Conservation (phyloP, 2,329 filamentous ascomycete genomes). For the Aspergillus japonicus region DNA sequence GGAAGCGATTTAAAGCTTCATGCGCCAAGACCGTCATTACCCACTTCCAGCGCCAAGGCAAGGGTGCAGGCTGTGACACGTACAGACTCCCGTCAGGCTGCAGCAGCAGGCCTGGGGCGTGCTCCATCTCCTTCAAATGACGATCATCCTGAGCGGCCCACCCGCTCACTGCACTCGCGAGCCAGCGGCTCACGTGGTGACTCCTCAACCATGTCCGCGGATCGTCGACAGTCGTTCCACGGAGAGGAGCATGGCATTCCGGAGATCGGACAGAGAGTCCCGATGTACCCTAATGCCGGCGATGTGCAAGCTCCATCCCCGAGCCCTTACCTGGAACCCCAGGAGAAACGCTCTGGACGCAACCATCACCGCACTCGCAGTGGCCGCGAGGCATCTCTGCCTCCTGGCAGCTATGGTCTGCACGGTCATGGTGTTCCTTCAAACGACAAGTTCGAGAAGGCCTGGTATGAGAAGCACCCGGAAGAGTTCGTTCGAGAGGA, state of each 20-base stretch:
- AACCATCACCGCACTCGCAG: conserved; percentile 72
- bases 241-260: conserved; percentile 86
- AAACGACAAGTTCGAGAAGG: conserved; percentile 80
- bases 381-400: conserved; percentile 66
- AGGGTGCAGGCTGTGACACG: conserved; percentile 81
- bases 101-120: conserved; percentile 78
- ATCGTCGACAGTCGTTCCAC: conserved; percentile 57
- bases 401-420: conserved; percentile 88
- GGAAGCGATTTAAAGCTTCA: conserved; percentile 80
- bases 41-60: conserved; percentile 76
- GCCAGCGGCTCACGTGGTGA: conserved; percentile 57
- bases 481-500: conserved; percentile 74
- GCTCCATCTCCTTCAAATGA: conserved; percentile 47
- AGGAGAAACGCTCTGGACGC: conserved; percentile 48
- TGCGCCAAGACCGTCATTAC: conserved; percentile 83
- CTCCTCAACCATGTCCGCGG: conserved; percentile 47
- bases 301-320: conserved; percentile 96
- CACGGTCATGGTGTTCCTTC: conserved; percentile 79
- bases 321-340: conserved; percentile 54
- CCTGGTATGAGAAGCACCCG: conserved; percentile 90
- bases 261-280: conserved; percentile 87
- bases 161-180: conserved; percentile 61
- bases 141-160: conserved; percentile 52
- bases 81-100: conserved; percentile 84
- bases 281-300: conserved; percentile 88